A percentile compares a stretch with the other conserved stretches of the same genome.
Evolutionary conservation across 2,329 filamentous ascomycete genomes (phyloP).

Genomic region (Fusarium verticillioides): DNA sequence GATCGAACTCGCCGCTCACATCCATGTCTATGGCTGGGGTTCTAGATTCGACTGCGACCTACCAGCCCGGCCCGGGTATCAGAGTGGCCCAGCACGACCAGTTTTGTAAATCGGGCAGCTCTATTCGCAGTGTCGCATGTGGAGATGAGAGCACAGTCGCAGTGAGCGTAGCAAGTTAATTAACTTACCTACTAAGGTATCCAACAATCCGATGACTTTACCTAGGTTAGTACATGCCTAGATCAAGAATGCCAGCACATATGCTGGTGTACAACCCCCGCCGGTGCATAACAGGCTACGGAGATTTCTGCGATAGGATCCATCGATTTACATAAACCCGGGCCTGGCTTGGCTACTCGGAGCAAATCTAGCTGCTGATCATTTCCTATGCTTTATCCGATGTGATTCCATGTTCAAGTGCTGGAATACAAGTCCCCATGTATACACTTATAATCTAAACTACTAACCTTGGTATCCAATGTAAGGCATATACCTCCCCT

Average conservation of each 20-base stretch:
- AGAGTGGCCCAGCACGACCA: neutral
- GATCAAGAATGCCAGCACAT: neutral
- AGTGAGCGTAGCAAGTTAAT: neutral
- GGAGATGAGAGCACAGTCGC: neutral
- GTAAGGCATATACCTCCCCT: neutral
- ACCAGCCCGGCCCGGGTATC: neutral
- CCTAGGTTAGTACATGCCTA: neutral
- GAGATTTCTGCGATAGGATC: conserved; percentile 28
- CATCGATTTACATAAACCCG: conserved; percentile 11
- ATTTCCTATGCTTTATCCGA: neutral
- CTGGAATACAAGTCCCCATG: neutral
- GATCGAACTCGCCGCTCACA: conserved; percentile 8
- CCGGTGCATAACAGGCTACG: conserved; percentile 23
- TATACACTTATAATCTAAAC: neutral
- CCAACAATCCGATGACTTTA: neutral
- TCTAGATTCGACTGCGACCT: conserved; percentile 4
- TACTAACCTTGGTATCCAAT: neutral
- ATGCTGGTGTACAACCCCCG: neutral
- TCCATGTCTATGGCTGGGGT: conserved; percentile 15
- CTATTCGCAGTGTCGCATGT: neutral
- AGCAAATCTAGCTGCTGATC: conserved; percentile 23
- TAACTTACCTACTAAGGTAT: neutral
- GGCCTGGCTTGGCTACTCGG: conserved; percentile 6
- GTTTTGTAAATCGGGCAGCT: neutral
- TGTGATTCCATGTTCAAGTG: neutral